A percentile compares a stretch with the other conserved stretches of the same genome.
phyloP scores from a whole-genome alignment of 2,329 filamentous ascomycete species.

The Pseudogymnoascus sp. region DNA sequence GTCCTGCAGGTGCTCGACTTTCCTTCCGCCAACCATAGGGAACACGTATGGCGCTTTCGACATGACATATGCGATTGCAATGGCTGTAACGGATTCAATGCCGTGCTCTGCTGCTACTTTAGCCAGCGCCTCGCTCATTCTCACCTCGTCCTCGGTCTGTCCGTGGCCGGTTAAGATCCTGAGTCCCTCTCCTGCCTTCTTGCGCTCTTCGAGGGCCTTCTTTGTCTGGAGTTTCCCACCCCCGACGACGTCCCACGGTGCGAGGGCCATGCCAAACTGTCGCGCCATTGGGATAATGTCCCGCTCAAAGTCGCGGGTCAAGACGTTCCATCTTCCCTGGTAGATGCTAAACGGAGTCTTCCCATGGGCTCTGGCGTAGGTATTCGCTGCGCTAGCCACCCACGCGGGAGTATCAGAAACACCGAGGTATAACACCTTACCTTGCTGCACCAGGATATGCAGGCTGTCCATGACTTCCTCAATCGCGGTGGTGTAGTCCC shows the following conservation, averaged over 20 bases:
- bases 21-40: slow-evolving; percentile 63
- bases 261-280: slow-evolving; percentile 47
- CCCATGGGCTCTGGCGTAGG: slow-evolving; percentile 61
- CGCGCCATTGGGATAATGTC: slow-evolving; percentile 52
- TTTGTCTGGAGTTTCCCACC: slow-evolving; percentile 39
- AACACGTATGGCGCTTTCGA: slow-evolving; percentile 65
- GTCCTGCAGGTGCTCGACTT: slow-evolving; percentile 57
- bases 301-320: slow-evolving; percentile 55
- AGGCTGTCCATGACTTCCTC: slow-evolving; percentile 61
- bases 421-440: slow-evolving; percentile 61
- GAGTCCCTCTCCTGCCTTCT: slow-evolving; percentile 20
- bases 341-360: slow-evolving; percentile 62
- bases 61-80: slow-evolving; percentile 67
- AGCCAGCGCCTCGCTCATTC: slow-evolving; percentile 31
- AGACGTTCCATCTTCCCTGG: slow-evolving; percentile 55
- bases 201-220: slow-evolving; percentile 31
- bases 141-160: slow-evolving; percentile 19
- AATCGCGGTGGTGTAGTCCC: slow-evolving; percentile 52
- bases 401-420: slow-evolving; percentile 62
- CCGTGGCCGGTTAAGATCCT: slow-evolving; percentile 39
- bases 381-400: slow-evolving; percentile 58
- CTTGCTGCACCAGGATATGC: slow-evolving; percentile 48
- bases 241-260: slow-evolving; percentile 48
- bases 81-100: slow-evolving; percentile 47
- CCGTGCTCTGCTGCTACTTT: slow-evolving; percentile 49